Conservation (phyloP, 2,329 filamentous ascomycete genomes). For the Madurella fahalii region DNA sequence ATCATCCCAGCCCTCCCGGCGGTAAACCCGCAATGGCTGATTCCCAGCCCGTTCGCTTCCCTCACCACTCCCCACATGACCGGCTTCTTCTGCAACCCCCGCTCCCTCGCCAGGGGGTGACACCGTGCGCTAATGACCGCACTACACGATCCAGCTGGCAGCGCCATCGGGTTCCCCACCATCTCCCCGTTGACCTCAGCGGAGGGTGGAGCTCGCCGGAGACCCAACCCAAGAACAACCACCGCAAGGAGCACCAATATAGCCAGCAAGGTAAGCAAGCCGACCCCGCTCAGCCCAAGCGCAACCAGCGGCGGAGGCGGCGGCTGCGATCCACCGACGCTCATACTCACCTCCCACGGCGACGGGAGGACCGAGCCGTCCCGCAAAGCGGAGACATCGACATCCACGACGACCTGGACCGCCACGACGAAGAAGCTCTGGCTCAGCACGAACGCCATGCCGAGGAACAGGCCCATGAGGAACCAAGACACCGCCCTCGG, state of each 20-base stretch:
- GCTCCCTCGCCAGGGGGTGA: constrained; percentile 32
- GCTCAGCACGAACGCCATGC: constrained; percentile 44
- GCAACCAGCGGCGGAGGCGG: constrained; percentile 25
- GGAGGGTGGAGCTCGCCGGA: constrained; percentile 37
- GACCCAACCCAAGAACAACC: constrained; percentile 36
- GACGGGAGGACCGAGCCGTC: constrained; percentile 4
- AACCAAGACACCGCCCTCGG: constrained; percentile 44
- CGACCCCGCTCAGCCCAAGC: constrained; percentile 42
- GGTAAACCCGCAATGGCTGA: constrained; percentile 45
- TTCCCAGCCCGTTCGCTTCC: constrained; percentile 35
- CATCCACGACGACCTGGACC: constrained; percentile 24
- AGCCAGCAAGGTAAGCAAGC: constrained; percentile 40
- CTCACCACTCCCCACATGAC: constrained; percentile 46
- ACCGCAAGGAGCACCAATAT: constrained; percentile 39
- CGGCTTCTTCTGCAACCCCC: constrained; percentile 34
- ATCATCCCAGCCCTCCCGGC: constrained; percentile 33
- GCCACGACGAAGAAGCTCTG: constrained; percentile 40
- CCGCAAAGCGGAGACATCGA: constrained; percentile 6
- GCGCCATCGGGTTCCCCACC: constrained; percentile 46
- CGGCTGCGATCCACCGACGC: not conserved
- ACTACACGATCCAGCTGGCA: constrained; percentile 47
- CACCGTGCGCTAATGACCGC: constrained; percentile 50
- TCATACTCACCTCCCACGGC: not conserved
- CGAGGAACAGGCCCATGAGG: constrained; percentile 42
- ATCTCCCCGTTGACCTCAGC: constrained; percentile 34